Conservation (phyloP, 768 basidiomycete species). For the Trichaptum fuscoviolaceum region DNA sequence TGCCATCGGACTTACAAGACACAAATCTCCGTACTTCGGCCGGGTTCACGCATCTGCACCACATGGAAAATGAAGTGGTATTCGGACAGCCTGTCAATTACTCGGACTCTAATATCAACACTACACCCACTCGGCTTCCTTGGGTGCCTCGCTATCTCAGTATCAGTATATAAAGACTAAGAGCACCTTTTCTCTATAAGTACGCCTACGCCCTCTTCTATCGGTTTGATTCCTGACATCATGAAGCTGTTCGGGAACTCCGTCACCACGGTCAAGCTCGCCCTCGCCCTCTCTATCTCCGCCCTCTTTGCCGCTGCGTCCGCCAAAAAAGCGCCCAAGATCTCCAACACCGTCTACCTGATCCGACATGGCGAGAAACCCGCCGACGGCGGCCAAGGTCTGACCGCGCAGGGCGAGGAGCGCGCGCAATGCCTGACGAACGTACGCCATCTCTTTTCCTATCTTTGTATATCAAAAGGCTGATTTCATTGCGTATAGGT, state of each 20-base stretch:
- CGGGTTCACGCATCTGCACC: not conserved
- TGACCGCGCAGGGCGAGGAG: constrained; percentile 10
- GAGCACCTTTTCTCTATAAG: too few species aligned
- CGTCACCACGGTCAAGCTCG: too few species aligned
- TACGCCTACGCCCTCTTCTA: too few species aligned
- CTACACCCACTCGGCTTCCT: not conserved
- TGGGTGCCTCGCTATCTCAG: not conserved
- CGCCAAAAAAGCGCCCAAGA: not conserved
- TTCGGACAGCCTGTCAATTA: not conserved
- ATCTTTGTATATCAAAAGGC: not conserved
- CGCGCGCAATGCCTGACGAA: constrained; percentile 12
- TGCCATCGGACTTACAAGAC: not conserved
- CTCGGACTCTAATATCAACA: not conserved
- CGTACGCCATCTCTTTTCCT: not conserved
- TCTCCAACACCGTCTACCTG: constrained; percentile 11
- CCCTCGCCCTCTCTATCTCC: too few species aligned
- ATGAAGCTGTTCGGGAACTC: too few species aligned
- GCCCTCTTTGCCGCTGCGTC: not conserved
- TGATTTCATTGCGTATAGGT: constrained; percentile 1
- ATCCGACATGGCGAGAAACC: constrained; percentile 16
- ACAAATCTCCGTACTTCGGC: not conserved
- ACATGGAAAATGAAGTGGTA: not conserved
- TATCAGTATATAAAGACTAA: not conserved
- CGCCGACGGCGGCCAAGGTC: constrained; percentile 11
- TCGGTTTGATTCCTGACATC: too few species aligned